A percentile compares a stretch with the other conserved stretches of the same genome.
phyloP scores from a whole-genome alignment of 176 grass and related monocot genomes.

The Triticum monococcum region DNA sequence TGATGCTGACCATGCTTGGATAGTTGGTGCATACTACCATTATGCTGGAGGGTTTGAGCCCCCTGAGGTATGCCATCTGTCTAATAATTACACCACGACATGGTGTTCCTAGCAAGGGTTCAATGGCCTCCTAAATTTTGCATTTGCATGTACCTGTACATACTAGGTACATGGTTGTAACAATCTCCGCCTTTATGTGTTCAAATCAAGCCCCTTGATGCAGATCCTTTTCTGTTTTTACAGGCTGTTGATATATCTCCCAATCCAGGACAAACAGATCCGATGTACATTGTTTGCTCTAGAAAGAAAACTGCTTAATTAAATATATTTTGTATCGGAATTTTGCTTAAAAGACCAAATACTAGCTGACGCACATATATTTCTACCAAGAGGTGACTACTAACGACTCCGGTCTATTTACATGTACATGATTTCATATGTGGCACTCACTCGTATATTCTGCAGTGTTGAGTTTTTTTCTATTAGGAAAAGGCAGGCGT shows the following conservation, averaged over 20 bases:
- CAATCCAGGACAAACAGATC: constrained; percentile 76
- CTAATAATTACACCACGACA: neutral
- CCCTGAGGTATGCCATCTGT: constrained; percentile 48
- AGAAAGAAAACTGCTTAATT: constrained; percentile 50
- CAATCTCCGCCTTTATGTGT: neutral
- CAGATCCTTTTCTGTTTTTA: constrained; percentile 11
- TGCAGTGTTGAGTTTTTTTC: neutral
- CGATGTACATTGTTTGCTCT: constrained; percentile 83
- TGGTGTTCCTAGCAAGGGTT: neutral
- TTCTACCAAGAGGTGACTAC: neutral
- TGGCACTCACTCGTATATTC: neutral
- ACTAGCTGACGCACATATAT: neutral
- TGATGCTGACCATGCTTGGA: constrained; percentile 91
- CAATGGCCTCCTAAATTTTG: neutral
- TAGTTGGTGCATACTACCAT: constrained; percentile 91
- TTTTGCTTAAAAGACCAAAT: neutral
- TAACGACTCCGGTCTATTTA: neutral
- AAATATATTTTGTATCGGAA: neutral
- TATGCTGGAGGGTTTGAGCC: constrained; percentile 87
- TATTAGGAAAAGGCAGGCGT: neutral
- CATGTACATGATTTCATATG: neutral
- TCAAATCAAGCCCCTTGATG: neutral
- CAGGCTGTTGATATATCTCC: constrained; percentile 92
- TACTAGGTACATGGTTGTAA: neutral
- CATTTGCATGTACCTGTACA: neutral